Evolutionary conservation across 1,284 basidiomycete species (phyloP).

Genomic region (Microbotryum saponariae): DNA sequence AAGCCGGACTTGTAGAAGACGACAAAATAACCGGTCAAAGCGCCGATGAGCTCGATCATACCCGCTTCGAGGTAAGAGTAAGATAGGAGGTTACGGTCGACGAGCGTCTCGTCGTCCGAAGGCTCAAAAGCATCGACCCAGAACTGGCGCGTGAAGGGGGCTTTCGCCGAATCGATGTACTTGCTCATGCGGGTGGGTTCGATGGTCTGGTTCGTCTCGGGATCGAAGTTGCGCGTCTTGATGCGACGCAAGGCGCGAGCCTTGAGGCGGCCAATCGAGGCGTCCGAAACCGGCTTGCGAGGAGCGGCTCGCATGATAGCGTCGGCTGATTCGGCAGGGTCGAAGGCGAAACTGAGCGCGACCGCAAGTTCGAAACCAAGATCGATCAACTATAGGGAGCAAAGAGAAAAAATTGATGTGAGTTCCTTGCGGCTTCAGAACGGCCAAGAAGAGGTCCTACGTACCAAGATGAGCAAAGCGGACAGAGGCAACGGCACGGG

Average conservation of each 20-base stretch:
- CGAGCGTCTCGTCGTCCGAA: slow-evolving; percentile 53
- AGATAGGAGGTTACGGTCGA: slow-evolving; percentile 56
- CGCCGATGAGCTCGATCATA: slow-evolving; percentile 52
- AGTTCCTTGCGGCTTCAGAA: slow-evolving; percentile 47
- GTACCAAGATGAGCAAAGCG: slow-evolving; percentile 58
- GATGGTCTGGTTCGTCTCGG: slow-evolving; percentile 50
- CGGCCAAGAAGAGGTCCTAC: too few relatives aligned
- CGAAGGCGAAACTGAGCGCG: slow-evolving; percentile 62
- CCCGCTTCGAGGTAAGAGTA: slow-evolving; percentile 61
- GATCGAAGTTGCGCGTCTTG: slow-evolving; percentile 52
- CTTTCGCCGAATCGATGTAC: slow-evolving; percentile 44
- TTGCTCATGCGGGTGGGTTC: slow-evolving; percentile 46
- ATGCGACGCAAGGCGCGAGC: slow-evolving; percentile 53
- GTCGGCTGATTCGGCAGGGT: slow-evolving; percentile 57
- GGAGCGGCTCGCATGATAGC: slow-evolving; percentile 59
- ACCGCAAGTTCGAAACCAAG: slow-evolving; percentile 61
- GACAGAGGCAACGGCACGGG: slow-evolving; percentile 59
- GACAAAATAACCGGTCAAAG: slow-evolving; percentile 56
- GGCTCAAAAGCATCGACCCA: slow-evolving; percentile 54
- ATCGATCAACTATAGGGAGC: slow-evolving; percentile 43
- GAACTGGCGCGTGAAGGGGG: slow-evolving; percentile 53
- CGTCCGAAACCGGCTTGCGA: slow-evolving; percentile 56
- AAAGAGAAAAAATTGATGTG: neutral
- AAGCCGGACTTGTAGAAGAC: slow-evolving; percentile 59
- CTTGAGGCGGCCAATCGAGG: slow-evolving; percentile 53